phyloP scores from a whole-genome alignment of 306 rosid species.

The Medicago truncatula region DNA sequence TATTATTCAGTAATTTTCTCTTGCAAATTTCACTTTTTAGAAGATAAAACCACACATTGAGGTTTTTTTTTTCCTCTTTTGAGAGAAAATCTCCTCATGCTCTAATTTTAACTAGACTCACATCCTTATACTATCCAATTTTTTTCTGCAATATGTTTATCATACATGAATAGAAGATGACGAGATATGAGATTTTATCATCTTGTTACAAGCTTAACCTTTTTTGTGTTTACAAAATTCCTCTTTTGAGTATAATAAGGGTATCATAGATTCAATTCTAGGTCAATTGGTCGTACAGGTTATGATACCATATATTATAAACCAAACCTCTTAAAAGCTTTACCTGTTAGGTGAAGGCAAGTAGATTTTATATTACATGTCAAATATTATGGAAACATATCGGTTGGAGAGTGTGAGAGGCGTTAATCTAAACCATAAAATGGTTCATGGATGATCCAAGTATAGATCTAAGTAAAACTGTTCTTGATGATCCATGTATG shows the following conservation, averaged over 20 bases:
- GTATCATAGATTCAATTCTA: neutral
- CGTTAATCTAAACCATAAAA: constrained; percentile 1
- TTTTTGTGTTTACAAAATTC: neutral
- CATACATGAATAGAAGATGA: neutral
- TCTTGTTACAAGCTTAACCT: neutral
- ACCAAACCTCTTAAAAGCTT: neutral
- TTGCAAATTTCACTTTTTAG: constrained; percentile 4
- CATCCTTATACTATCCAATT: neutral
- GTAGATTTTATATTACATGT: neutral
- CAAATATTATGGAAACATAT: neutral
- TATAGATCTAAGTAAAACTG: neutral
- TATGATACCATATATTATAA: neutral
- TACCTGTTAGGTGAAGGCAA: neutral
- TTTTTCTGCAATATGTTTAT: neutral
- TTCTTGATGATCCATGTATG: neutral
- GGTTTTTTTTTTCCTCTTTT: neutral
- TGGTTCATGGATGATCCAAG: neutral
- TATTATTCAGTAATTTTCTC: neutral
- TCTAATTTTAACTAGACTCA: neutral
- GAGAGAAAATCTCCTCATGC: neutral
- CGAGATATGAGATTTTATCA: neutral
- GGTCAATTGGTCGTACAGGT: neutral
- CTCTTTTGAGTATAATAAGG: neutral
- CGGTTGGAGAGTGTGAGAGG: neutral
- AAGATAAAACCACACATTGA: neutral